Evolutionary conservation across 805 yeast species (phyloP).

Genomic region (Candida wancherniae): DNA sequence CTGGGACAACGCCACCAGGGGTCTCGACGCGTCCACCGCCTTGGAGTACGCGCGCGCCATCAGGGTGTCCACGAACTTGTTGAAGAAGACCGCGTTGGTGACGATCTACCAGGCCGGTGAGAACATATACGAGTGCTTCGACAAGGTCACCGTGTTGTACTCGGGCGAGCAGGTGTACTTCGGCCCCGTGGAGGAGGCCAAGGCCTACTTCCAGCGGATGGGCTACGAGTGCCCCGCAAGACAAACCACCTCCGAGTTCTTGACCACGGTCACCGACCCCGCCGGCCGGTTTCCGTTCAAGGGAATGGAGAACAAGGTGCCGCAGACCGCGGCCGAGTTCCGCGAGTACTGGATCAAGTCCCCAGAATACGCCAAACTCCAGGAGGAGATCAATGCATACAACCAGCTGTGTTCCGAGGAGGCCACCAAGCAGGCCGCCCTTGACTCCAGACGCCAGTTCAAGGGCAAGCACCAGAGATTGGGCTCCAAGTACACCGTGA

Average conservation of each 20-base stretch:
- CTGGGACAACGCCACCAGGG: slow-evolving; percentile 34
- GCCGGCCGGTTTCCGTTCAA: slow-evolving; percentile 46
- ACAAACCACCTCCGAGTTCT: slow-evolving; percentile 67
- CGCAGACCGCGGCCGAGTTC: slow-evolving; percentile 60
- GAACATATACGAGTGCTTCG: slow-evolving; percentile 26
- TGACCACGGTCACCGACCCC: slow-evolving; percentile 68
- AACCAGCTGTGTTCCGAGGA: slow-evolving; percentile 5
- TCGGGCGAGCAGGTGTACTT: slow-evolving; percentile 51
- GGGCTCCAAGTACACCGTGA: slow-evolving; percentile 41
- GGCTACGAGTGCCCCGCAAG: slow-evolving; percentile 62
- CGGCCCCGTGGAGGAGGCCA: slow-evolving; percentile 55
- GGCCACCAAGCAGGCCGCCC: slow-evolving; percentile 24
- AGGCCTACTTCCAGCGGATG: slow-evolving; percentile 55
- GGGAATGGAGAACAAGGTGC: slow-evolving; percentile 51
- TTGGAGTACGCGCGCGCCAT: slow-evolving; percentile 28
- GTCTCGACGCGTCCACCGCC: slow-evolving; percentile 31
- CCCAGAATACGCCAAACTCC: slow-evolving; percentile 19
- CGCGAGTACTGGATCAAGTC: slow-evolving; percentile 54
- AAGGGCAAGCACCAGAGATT: slow-evolving; percentile 33
- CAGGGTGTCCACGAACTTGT: slow-evolving; percentile 21
- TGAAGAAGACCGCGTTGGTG: slow-evolving; percentile 16
- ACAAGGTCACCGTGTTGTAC: slow-evolving; percentile 28
- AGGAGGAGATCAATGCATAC: slow-evolving; percentile 20
- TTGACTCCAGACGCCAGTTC: slow-evolving; percentile 31
- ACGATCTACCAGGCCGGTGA: slow-evolving; percentile 28